Conservation (phyloP, 306 rosid species). For the Luffa aegyptiaca region DNA sequence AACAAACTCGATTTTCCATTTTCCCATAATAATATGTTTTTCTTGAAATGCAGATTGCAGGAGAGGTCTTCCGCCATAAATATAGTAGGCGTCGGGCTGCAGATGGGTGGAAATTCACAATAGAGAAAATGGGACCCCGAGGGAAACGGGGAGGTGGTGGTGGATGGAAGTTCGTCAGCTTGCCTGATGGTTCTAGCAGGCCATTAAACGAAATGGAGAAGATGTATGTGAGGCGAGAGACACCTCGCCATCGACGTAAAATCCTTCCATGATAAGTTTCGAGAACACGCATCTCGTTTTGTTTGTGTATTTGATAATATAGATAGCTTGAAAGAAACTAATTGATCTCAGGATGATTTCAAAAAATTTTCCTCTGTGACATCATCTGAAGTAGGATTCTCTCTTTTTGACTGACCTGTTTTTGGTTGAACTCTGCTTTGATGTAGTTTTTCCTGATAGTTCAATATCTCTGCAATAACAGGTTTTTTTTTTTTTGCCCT, state of each 20-base stretch:
- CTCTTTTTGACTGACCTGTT: not conserved
- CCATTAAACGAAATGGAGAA: conserved; percentile 78
- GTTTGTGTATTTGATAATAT: not conserved
- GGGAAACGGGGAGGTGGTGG: conserved; percentile 85
- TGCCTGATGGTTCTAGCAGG: conserved; percentile 82
- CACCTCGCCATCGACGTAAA: conserved; percentile 67
- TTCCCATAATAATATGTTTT: conserved; percentile 7
- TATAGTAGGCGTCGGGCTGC: conserved; percentile 66
- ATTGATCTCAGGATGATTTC: not conserved
- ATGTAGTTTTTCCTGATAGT: not conserved
- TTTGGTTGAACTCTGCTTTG: not conserved
- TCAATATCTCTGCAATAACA: conserved; percentile 1
- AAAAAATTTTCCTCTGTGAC: not conserved
- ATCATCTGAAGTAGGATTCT: not conserved
- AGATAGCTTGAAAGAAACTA: not conserved
- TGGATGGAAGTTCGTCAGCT: conserved; percentile 83
- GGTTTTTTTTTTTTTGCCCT: not conserved
- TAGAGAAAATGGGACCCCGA: conserved; percentile 69
- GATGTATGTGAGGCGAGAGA: conserved; percentile 76
- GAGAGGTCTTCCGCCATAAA: conserved; percentile 76
- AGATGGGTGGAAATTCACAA: conserved; percentile 68
- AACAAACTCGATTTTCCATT: not conserved
- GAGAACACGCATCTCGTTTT: not conserved
- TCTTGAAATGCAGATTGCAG: conserved; percentile 48
- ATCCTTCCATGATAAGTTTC: conserved; percentile 51